Percentiles rank a stretch among this genome's conserved stretches.
These are phyloP conservation scores for Aspergillus tamarii DNA, from an alignment of 2,329 filamentous ascomycete genomes.

Conservation along the genomic window DNA sequence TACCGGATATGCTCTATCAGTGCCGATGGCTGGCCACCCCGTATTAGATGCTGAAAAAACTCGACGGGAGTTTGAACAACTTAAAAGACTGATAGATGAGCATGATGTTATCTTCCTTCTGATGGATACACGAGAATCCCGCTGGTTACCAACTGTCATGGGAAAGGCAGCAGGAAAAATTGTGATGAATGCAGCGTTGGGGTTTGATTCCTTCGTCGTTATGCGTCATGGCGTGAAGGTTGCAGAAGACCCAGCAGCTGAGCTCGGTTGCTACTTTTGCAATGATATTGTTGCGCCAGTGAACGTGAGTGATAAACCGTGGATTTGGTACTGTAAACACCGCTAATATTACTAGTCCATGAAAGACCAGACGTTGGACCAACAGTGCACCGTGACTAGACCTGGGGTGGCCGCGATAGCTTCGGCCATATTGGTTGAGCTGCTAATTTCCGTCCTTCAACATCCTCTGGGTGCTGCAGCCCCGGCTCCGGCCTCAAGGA, in stretches of 20 bases:
- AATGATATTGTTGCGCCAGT: conserved; percentile 95
- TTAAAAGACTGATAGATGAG: conserved; percentile 74
- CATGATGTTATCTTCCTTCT: conserved; percentile 96
- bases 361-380: conserved; percentile 92
- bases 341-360: conserved; percentile 66
- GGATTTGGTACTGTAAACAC: not conserved
- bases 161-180: conserved; percentile 91
- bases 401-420: conserved; percentile 92
- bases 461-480: conserved; percentile 64
- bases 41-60: conserved; percentile 73
- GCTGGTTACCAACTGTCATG: conserved; percentile 96
- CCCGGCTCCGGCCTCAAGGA: conserved; percentile 38
- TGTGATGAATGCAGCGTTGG: conserved; percentile 93
- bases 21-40: conserved; percentile 95
- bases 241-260: conserved; percentile 59
- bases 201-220: conserved; percentile 95
- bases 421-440: conserved; percentile 85
- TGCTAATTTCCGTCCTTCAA: conserved; percentile 84
- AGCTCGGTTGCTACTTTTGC: conserved; percentile 96
- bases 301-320: conserved; percentile 66
- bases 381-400: conserved; percentile 96
- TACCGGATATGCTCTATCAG: conserved; percentile 76
- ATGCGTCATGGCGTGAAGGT: conserved; percentile 86
- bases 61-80: conserved; percentile 72
- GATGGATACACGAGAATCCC: conserved; percentile 92